Evolutionary conservation across 257 asterid genomes (phyloP).

Genomic region (Cynanchum wilfordii): DNA sequence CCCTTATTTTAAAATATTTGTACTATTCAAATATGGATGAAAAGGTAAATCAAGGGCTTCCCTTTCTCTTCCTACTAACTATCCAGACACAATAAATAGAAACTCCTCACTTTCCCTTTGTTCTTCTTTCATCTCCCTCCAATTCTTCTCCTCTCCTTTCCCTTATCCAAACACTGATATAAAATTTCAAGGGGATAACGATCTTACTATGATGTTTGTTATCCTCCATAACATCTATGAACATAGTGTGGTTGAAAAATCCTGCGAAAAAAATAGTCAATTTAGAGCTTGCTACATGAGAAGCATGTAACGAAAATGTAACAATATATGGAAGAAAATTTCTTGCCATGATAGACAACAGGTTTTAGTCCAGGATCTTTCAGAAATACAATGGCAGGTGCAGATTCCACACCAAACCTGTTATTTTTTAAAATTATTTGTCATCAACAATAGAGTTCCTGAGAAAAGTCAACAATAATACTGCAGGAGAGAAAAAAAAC

Average conservation of each 20-base stretch:
- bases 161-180: background rate
- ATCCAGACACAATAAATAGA: too few species aligned
- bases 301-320: conserved; percentile 10
- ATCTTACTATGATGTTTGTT: conserved; percentile 71
- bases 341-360: conserved; percentile 68
- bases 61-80: too few species aligned
- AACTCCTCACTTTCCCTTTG: too few species aligned
- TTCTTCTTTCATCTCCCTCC: too few species aligned
- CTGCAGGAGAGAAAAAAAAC: background rate
- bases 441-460: conserved; percentile 2
- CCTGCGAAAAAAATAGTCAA: conserved; percentile 50
- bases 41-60: too few species aligned
- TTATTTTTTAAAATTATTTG: background rate
- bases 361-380: conserved; percentile 93
- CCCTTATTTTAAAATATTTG: too few species aligned
- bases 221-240: conserved; percentile 77
- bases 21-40: too few species aligned
- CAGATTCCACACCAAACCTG: conserved; percentile 91
- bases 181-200: conserved; percentile 14
- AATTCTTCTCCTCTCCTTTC: too few species aligned
- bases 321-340: conserved; percentile 1
- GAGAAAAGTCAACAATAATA: background rate
- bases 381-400: conserved; percentile 83
- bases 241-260: conserved; percentile 63
- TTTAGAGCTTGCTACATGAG: conserved; percentile 27